Conservation (phyloP, 768 basidiomycete species). For the Podaxis rugospora region DNA sequence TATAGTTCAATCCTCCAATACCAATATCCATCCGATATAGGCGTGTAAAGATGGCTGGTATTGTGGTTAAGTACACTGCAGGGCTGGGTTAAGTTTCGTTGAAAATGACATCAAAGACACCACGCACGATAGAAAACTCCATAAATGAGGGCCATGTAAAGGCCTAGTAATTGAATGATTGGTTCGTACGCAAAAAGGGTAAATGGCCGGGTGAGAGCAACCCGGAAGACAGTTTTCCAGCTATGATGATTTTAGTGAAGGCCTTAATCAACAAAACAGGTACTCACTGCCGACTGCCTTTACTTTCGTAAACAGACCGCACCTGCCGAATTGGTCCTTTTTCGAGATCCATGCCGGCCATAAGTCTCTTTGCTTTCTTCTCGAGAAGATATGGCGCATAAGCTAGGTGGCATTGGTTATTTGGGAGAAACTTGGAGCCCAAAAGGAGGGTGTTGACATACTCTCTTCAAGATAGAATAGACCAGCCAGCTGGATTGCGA, state of each 20-base stretch:
- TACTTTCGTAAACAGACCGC: conserved; percentile 42
- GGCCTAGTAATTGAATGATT: conserved; percentile 61
- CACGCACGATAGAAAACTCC: conserved; percentile 53
- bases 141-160: conserved; percentile 70
- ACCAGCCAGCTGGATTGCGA: conserved; percentile 48
- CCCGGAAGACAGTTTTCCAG: conserved; percentile 46
- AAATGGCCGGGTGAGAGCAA: conserved; percentile 66
- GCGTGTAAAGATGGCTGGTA: conserved; percentile 52
- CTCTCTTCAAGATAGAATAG: conserved; percentile 61
- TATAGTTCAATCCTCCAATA: conserved; percentile 64
- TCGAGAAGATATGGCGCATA: conserved; percentile 42
- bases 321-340: conserved; percentile 34
- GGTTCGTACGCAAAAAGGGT: conserved; percentile 53
- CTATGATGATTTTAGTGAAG: conserved; percentile 23
- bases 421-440: conserved; percentile 13
- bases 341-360: conserved; percentile 42
- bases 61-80: conserved; percentile 65
- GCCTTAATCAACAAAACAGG: no score
- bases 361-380: conserved; percentile 45
- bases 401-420: conserved; percentile 29
- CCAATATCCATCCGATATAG: conserved; percentile 53
- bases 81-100: background rate
- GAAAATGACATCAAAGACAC: background rate
- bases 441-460: conserved; percentile 22
- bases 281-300: conserved; percentile 40